Evolutionary conservation across 2,329 filamentous ascomycete genomes (phyloP).

Genomic region (Verticillium isaacii): DNA sequence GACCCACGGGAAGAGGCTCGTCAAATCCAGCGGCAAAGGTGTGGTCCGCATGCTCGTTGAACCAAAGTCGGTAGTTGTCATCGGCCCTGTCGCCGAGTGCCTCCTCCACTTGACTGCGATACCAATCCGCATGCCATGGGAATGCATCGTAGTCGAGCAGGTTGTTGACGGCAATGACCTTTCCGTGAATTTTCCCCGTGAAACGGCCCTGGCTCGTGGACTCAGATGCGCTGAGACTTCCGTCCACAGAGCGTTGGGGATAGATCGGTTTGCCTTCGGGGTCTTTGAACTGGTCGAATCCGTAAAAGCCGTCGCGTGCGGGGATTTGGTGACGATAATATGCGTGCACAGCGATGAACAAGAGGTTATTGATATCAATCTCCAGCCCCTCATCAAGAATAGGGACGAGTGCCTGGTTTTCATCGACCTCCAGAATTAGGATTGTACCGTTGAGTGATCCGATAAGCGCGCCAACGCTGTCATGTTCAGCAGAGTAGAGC

Average conservation of each 20-base stretch:
- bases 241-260: conserved; percentile 7
- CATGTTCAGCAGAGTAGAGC: not conserved
- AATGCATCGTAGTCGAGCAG: conserved; percentile 16
- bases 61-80: conserved; percentile 15
- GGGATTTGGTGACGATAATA: conserved; percentile 14
- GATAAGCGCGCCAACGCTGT: not conserved
- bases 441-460: not conserved
- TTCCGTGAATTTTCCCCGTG: conserved; percentile 12
- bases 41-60: conserved; percentile 15
- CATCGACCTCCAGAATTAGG: not conserved
- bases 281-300: conserved; percentile 11
- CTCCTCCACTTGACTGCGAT: conserved; percentile 11
- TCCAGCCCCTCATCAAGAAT: not conserved
- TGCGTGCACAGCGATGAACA: not conserved
- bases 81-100: conserved; percentile 6
- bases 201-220: conserved; percentile 1
- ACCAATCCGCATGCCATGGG: conserved; percentile 20
- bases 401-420: not conserved
- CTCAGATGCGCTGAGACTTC: not conserved
- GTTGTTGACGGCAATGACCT: conserved; percentile 15
- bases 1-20: not conserved
- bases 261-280: conserved; percentile 3
- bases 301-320: conserved; percentile 6
- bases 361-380: not conserved
- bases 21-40: conserved; percentile 2